Conservation (phyloP, 1,139 yeast species). For the Taphrina sp. region DNA sequence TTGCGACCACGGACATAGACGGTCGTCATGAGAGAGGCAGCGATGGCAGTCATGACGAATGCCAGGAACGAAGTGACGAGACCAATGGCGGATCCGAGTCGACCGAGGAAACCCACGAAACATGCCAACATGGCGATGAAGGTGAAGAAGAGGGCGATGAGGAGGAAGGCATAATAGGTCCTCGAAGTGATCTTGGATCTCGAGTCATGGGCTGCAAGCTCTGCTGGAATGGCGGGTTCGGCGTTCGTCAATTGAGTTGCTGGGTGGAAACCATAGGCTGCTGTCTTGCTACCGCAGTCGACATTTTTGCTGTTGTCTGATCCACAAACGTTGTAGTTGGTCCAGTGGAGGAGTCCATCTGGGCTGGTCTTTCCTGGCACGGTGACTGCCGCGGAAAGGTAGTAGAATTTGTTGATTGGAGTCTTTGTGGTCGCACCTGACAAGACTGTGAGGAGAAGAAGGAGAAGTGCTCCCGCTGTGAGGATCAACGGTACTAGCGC, state of each 20-base stretch:
- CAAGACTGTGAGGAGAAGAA: conserved; percentile 61
- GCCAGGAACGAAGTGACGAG: conserved; percentile 12
- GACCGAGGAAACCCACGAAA: conserved; percentile 36
- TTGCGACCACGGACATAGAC: conserved; percentile 62
- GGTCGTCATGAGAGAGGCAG: conserved; percentile 55
- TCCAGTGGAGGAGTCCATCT: conserved; percentile 59
- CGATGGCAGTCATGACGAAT: conserved; percentile 42
- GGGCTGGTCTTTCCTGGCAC: conserved; percentile 48
- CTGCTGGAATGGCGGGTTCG: conserved; percentile 50
- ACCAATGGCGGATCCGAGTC: conserved; percentile 11
- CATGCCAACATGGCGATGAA: conserved; percentile 51
- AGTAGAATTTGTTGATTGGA: conserved; percentile 60
- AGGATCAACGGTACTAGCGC: conserved; percentile 21
- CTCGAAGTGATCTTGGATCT: conserved; percentile 63
- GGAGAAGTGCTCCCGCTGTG: conserved; percentile 46
- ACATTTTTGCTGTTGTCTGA: conserved; percentile 48
- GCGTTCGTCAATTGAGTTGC: conserved; percentile 53
- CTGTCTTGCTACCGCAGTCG: conserved; percentile 51
- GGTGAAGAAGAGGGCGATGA: conserved; percentile 60
- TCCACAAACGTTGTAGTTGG: conserved; percentile 65
- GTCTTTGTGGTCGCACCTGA: conserved; percentile 57
- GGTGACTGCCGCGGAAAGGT: conserved; percentile 69
- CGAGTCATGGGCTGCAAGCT: conserved; percentile 51
- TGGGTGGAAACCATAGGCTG: conserved; percentile 72
- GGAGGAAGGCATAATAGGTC: conserved; percentile 64